These are phyloP conservation scores for Phaffia tasmanica DNA, from an alignment of 768 basidiomycete species.

Conservation along the genomic window DNA sequence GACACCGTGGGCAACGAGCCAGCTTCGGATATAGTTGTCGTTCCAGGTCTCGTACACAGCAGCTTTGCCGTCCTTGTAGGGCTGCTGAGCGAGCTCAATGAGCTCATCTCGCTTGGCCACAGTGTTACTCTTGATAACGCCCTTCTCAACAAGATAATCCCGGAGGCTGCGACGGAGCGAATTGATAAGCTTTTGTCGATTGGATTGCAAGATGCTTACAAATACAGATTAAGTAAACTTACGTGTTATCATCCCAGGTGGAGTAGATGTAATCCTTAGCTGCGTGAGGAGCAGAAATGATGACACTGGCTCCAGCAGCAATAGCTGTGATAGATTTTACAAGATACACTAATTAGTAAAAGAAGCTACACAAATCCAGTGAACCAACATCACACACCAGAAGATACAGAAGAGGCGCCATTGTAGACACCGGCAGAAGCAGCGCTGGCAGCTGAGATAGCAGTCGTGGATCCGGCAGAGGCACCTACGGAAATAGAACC, in stretches of 20 bases:
- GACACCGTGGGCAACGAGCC: constrained; percentile 70
- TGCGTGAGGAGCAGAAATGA: constrained; percentile 39
- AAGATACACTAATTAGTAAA: no score
- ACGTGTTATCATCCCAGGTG: constrained; percentile 65
- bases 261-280: constrained; percentile 79
- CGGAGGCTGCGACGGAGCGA: constrained; percentile 32
- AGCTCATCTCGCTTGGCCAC: constrained; percentile 58
- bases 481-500: no score
- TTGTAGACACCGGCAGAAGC: constrained; percentile 4
- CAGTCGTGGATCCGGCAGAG: constrained; percentile 27
- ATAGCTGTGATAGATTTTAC: no score
- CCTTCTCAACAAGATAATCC: constrained; percentile 61
- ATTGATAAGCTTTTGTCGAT: constrained; percentile 15
- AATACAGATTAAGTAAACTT: constrained; percentile 44
- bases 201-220: constrained; percentile 16
- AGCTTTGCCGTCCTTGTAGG: constrained; percentile 51
- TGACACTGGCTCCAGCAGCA: constrained; percentile 32
- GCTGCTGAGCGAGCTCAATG: constrained; percentile 53
- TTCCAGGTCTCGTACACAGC: constrained; percentile 75
- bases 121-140: constrained; percentile 54
- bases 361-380: no score
- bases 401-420: constrained; percentile 4
- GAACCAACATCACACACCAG: constrained; percentile 3
- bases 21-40: constrained; percentile 68
- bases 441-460: constrained; percentile 9